Conservation (phyloP, 2,329 filamentous ascomycete species). For the Diaporthe vexans region DNA sequence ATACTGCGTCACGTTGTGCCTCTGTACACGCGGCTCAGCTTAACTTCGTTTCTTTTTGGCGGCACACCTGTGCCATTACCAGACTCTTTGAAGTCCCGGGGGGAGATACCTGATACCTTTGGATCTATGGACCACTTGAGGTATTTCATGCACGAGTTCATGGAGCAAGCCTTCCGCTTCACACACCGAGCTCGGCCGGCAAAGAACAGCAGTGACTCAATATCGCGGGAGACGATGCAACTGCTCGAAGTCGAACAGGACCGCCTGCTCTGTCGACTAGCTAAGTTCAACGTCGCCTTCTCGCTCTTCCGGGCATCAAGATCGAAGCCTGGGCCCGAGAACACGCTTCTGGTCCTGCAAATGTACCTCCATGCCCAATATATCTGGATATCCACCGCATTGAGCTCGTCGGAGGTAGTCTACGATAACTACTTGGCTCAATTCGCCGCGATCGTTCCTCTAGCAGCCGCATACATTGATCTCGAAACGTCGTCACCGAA, state of each 20-base stretch:
- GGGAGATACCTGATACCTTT: slow-evolving; percentile 52
- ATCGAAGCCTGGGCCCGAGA: slow-evolving; percentile 43
- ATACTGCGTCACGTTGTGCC: slow-evolving; percentile 46
- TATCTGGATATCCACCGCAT: slow-evolving; percentile 52
- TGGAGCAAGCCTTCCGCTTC: slow-evolving; percentile 57
- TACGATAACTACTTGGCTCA: slow-evolving; percentile 51
- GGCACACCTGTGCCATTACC: slow-evolving; percentile 55
- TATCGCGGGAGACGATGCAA: slow-evolving; percentile 46
- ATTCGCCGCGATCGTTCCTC: slow-evolving; percentile 53
- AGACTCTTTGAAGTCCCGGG: slow-evolving; percentile 49
- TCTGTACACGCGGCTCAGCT: slow-evolving; percentile 49
- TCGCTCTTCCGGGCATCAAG: slow-evolving; percentile 49
- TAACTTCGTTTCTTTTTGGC: slow-evolving; percentile 46
- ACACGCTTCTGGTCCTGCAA: slow-evolving; percentile 49
- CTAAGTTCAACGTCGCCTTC: slow-evolving; percentile 50
- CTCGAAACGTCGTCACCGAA: slow-evolving; percentile 28
- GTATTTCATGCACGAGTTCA: slow-evolving; percentile 54
- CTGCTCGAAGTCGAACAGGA: slow-evolving; percentile 52
- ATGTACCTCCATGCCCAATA: slow-evolving; percentile 51
- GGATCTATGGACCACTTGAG: slow-evolving; percentile 50
- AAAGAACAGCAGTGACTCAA: slow-evolving; percentile 46
- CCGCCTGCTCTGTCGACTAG: slow-evolving; percentile 49
- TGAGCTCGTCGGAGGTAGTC: slow-evolving; percentile 49
- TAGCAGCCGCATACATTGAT: slow-evolving; percentile 49
- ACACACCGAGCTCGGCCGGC: slow-evolving; percentile 47